Percentiles rank a stretch among this genome's conserved stretches.
phyloP scores from a whole-genome alignment of 2,329 filamentous ascomycete species.

The Colletotrichum shisoi region DNA sequence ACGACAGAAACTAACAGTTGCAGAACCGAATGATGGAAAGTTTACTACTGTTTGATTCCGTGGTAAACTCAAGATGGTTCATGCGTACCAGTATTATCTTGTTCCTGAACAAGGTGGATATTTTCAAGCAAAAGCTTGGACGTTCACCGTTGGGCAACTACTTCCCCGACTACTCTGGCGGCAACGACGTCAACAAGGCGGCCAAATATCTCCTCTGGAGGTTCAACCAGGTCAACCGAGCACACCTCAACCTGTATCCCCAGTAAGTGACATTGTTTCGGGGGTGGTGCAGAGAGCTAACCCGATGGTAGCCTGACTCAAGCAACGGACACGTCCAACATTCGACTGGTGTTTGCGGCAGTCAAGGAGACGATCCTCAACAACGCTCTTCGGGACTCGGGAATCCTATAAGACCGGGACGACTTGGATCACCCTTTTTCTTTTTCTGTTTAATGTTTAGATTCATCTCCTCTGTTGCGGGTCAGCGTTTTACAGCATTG shows the following conservation, averaged over 20 bases:
- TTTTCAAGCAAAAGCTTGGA: slow-evolving; percentile 93
- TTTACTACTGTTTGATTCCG: slow-evolving; percentile 92
- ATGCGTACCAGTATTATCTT: slow-evolving; percentile 98
- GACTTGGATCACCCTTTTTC: slow-evolving; percentile 3
- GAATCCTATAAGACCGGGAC: slow-evolving; percentile 75
- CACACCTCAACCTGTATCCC: slow-evolving; percentile 94
- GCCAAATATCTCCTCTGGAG: slow-evolving; percentile 98
- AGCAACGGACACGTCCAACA: slow-evolving; percentile 98
- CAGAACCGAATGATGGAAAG: slow-evolving; percentile 99
- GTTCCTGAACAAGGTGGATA: slow-evolving; percentile 98
- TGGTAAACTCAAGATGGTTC: slow-evolving; percentile 99
- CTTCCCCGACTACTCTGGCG: slow-evolving; percentile 97
- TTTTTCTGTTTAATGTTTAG: slow-evolving; percentile 30
- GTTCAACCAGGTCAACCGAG: slow-evolving; percentile 97
- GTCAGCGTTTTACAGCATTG: slow-evolving; percentile 41
- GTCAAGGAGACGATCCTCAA: slow-evolving; percentile 99
- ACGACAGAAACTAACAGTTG: slow-evolving; percentile 35
- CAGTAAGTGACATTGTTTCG: slow-evolving; percentile 71
- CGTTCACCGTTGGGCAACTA: slow-evolving; percentile 92
- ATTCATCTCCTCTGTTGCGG: slow-evolving; percentile 40
- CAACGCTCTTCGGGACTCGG: slow-evolving; percentile 97
- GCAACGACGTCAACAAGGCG: slow-evolving; percentile 96
- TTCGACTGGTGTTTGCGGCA: slow-evolving; percentile 94
- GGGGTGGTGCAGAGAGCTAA: slow-evolving; percentile 19
- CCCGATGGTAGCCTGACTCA: slow-evolving; percentile 78